A percentile compares a stretch with the other conserved stretches of the same genome.
phyloP scores from a whole-genome alignment of 2,329 filamentous ascomycete species.

The Chaetothyriales sp. region DNA sequence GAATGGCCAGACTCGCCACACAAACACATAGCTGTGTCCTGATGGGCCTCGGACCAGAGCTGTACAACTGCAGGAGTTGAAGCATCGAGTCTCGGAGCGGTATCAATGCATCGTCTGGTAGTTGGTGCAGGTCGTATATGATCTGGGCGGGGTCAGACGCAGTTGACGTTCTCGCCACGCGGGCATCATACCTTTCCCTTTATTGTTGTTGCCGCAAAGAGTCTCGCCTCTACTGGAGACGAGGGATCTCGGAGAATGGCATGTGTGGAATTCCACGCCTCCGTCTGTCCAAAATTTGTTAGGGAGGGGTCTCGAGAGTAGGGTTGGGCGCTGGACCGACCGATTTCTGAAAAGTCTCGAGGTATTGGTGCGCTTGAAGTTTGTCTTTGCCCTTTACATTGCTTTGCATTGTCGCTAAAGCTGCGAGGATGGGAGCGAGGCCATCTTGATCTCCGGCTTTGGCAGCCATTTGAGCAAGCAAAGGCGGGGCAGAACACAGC shows the following conservation, averaged over 20 bases:
- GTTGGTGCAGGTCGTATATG: conserved; percentile 84
- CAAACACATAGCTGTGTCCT: conserved; percentile 89
- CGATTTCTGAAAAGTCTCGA: conserved; percentile 96
- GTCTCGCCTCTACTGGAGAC: conserved; percentile 66
- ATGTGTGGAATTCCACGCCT: conserved; percentile 82
- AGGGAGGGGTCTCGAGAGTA: neutral
- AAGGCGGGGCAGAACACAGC: neutral
- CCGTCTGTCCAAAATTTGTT: conserved; percentile 26
- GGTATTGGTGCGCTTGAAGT: conserved; percentile 75
- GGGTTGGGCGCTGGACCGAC: conserved; percentile 36
- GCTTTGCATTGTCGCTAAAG: conserved; percentile 78
- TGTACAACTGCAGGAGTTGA: conserved; percentile 63
- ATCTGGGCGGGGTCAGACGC: conserved; percentile 44
- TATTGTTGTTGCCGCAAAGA: conserved; percentile 91
- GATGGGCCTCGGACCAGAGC: conserved; percentile 65
- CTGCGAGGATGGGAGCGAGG: conserved; percentile 73
- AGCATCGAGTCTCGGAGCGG: conserved; percentile 74
- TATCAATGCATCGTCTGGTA: conserved; percentile 58
- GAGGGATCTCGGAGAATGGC: conserved; percentile 64
- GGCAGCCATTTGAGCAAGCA: conserved; percentile 43
- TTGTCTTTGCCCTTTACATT: conserved; percentile 69
- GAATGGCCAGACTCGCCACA: conserved; percentile 83
- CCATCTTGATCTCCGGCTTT: conserved; percentile 48
- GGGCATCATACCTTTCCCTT: conserved; percentile 70
- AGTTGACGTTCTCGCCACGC: neutral